phyloP scores from a whole-genome alignment of 495 filamentous ascomycete species.

The Podospora australis region DNA sequence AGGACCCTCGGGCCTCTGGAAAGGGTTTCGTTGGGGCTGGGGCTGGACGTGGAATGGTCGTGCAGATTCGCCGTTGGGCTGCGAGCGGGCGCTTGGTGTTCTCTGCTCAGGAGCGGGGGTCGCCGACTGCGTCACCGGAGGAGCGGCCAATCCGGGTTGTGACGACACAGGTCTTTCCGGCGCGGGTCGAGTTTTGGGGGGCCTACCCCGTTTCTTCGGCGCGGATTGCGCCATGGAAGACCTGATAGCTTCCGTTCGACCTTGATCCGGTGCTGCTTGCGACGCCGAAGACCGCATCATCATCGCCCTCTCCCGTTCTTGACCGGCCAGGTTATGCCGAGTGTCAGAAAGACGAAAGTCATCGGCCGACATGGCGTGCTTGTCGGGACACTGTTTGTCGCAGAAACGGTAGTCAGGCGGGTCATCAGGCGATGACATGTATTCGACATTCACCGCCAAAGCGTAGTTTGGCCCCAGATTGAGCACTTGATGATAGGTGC shows the following conservation, averaged over 20 bases:
- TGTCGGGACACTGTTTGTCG: constrained; percentile 23
- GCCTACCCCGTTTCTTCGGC: not conserved
- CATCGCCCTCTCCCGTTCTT: not conserved
- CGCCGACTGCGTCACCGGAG: constrained; percentile 7
- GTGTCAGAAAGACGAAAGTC: constrained; percentile 21
- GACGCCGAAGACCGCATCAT: not conserved
- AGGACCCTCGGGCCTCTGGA: no score
- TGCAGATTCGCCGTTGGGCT: no score
- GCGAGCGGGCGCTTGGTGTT: no score
- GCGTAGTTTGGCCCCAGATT: constrained; percentile 30
- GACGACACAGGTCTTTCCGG: not conserved
- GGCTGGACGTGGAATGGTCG: no score
- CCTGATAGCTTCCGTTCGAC: not conserved
- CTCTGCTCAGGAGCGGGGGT: constrained; percentile 11
- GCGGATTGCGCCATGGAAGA: not conserved
- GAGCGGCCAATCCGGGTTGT: not conserved
- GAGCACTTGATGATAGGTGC: constrained; percentile 32
- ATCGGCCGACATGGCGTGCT: constrained; percentile 23
- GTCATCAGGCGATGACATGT: constrained; percentile 24
- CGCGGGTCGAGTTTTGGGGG: not conserved
- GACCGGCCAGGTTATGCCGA: not conserved
- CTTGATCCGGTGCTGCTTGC: not conserved
- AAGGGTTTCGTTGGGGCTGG: no score
- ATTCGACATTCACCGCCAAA: constrained; percentile 30
- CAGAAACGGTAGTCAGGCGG: constrained; percentile 24